A percentile compares a stretch with the other conserved stretches of the same genome.
These are phyloP conservation scores for Aspergillus costaricaensis DNA, from an alignment of 2,329 filamentous ascomycete species.

Conservation along the genomic window DNA sequence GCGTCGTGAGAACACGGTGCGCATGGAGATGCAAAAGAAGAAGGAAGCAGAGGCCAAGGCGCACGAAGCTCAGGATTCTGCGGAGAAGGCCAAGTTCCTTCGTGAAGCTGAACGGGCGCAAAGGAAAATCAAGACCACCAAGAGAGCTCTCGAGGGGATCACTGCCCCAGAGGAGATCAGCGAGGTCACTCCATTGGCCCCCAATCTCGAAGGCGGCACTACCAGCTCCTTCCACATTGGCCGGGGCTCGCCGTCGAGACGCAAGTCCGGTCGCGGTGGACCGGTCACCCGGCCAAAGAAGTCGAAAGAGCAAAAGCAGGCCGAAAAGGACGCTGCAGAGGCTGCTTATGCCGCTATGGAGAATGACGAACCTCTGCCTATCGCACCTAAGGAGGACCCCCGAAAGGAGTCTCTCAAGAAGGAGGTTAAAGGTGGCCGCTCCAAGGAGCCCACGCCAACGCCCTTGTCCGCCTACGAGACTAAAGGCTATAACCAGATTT, in stretches of 20 bases:
- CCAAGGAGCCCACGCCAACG: conserved; percentile 47
- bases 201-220: conserved; percentile 79
- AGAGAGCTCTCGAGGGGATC: conserved; percentile 81
- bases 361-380: conserved; percentile 47
- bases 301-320: conserved; percentile 73
- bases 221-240: conserved; percentile 81
- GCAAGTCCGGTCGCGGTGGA: conserved; percentile 56
- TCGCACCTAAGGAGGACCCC: conserved; percentile 61
- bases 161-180: conserved; percentile 72
- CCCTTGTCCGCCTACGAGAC: conserved; percentile 72
- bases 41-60: conserved; percentile 76
- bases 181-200: conserved; percentile 70
- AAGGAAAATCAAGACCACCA: conserved; percentile 90
- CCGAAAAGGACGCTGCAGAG: conserved; percentile 74
- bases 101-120: conserved; percentile 86
- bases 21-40: conserved; percentile 83
- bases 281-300: conserved; percentile 73
- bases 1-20: conserved; percentile 89
- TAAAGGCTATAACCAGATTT: conserved; percentile 94
- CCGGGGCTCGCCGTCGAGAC: conserved; percentile 54
- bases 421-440: conserved; percentile 41
- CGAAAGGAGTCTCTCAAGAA: conserved; percentile 48
- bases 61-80: conserved; percentile 75
- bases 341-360: conserved; percentile 76
- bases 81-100: conserved; percentile 76